phyloP scores from a whole-genome alignment of 2,329 filamentous ascomycete species.

The Aspergillus terreus region DNA sequence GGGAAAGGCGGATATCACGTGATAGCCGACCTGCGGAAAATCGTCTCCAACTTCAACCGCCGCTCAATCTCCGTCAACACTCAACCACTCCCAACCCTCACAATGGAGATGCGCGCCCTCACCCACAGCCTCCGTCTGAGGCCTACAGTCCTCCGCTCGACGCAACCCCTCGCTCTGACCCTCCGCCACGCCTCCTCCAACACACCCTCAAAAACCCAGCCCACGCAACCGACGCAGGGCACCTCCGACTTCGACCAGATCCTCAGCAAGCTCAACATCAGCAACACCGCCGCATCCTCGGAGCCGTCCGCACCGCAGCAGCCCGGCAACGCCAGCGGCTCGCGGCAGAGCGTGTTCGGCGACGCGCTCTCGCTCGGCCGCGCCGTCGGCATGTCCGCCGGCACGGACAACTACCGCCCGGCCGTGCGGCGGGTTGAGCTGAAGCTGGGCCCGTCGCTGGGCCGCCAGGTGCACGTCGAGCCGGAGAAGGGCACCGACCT shows the following conservation, averaged over 20 bases:
- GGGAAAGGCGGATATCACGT: constrained; percentile 9
- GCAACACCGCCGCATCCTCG: constrained; percentile 4
- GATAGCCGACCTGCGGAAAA: constrained; percentile 11
- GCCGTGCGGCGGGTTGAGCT: constrained; percentile 26
- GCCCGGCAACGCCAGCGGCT: background rate
- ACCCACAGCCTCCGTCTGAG: constrained; percentile 30
- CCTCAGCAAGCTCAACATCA: constrained; percentile 30
- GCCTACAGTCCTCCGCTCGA: constrained; percentile 25
- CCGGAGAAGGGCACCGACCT: constrained; percentile 32
- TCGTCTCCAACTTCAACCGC: background rate
- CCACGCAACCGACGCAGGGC: constrained; percentile 2
- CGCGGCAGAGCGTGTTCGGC: constrained; percentile 5
- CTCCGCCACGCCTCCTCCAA: constrained; percentile 23
- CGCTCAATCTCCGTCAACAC: background rate
- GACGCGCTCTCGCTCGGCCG: constrained; percentile 18
- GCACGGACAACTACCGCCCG: constrained; percentile 14
- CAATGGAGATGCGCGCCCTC: constrained; percentile 32
- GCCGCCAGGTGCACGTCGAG: constrained; percentile 33
- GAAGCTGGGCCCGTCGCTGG: constrained; percentile 36
- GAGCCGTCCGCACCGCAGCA: background rate
- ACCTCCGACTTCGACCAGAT: constrained; percentile 28
- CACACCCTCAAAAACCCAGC: constrained; percentile 3
- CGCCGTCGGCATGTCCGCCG: constrained; percentile 16
- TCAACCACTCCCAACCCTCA: constrained; percentile 4
- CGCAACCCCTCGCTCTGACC: constrained; percentile 14